Evolutionary conservation across 2,329 filamentous ascomycete species (phyloP).

Genomic region (Zarea fungicola): DNA sequence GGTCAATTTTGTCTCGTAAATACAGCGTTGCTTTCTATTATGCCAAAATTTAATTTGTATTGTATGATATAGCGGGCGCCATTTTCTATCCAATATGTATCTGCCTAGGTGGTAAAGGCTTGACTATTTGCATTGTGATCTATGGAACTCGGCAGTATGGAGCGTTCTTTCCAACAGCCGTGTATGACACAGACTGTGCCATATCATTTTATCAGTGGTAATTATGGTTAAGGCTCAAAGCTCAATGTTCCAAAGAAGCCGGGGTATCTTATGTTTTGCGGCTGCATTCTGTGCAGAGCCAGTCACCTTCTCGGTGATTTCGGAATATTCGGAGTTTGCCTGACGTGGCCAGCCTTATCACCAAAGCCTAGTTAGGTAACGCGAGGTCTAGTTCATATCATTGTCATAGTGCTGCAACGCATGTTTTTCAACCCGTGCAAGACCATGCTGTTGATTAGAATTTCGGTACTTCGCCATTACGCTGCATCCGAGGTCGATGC

Average conservation of each 20-base stretch:
- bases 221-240: no score
- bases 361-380: no score
- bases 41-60: no score
- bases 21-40: no score
- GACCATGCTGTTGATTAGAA: not conserved
- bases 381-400: no score
- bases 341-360: not conserved
- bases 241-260: not conserved
- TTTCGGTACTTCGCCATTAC: not conserved
- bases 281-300: not conserved
- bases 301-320: not conserved
- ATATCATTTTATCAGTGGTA: not conserved
- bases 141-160: no score
- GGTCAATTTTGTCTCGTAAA: no score
- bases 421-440: not conserved
- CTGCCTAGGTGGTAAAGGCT: no score
- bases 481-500: conserved; percentile 21
- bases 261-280: not conserved
- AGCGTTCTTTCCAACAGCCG: not conserved
- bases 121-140: no score
- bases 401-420: not conserved
- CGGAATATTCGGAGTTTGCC: conserved; percentile 2
- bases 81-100: no score
- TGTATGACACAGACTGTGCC: not conserved
- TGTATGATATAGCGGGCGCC: no score